These are phyloP conservation scores for Sophora flavescens DNA, from an alignment of 306 rosid genomes.

Conservation along the genomic window DNA sequence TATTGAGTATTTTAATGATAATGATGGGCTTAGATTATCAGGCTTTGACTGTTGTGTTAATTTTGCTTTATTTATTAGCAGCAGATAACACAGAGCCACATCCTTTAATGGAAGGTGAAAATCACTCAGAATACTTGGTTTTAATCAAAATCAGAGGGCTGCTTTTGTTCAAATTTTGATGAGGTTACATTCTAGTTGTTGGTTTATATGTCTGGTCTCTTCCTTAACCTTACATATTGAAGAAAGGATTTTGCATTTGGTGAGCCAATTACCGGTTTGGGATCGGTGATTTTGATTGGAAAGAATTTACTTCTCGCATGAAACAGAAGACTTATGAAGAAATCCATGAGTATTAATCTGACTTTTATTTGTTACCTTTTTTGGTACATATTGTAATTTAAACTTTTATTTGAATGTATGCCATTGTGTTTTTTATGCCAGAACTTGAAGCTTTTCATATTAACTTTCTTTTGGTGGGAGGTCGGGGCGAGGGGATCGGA, in stretches of 20 bases:
- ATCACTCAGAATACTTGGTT: conserved; percentile 94
- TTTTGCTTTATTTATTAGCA: conserved; percentile 48
- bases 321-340: conserved; percentile 92
- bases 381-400: conserved; percentile 19
- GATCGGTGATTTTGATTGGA: conserved; percentile 93
- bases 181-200: conserved; percentile 63
- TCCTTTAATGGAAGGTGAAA: conserved; percentile 99
- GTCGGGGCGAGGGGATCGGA: conserved; percentile 9
- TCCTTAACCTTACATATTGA: conserved; percentile 30
- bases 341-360: conserved; percentile 72
- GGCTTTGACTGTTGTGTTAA: conserved; percentile 26
- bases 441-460: conserved; percentile 13
- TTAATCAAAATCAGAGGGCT: conserved; percentile 95
- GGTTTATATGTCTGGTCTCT: not conserved
- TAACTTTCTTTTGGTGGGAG: not conserved
- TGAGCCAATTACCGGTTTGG: conserved; percentile 79
- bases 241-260: conserved; percentile 30
- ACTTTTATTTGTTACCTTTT: conserved; percentile 48
- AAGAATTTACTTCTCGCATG: conserved; percentile 84
- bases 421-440: conserved; percentile 43
- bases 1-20: conserved; percentile 9
- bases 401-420: conserved; percentile 27
- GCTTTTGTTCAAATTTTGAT: conserved; percentile 90
- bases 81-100: conserved; percentile 83
- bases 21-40: conserved; percentile 30